phyloP scores from a whole-genome alignment of 2,329 filamentous ascomycete genomes.

The Diaporthe vaccinii region DNA sequence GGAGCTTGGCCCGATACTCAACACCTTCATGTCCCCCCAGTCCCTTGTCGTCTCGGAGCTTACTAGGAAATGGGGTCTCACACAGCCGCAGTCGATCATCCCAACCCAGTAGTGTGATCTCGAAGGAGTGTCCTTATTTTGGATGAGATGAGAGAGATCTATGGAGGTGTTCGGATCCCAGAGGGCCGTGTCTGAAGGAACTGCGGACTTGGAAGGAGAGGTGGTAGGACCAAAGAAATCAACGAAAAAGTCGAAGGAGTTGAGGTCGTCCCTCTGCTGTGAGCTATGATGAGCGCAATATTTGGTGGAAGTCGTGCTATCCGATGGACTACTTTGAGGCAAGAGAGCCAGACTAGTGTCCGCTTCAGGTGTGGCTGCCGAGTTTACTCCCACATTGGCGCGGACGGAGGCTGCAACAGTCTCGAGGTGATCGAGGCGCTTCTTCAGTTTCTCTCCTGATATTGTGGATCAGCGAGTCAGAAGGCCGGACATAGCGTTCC shows the following conservation, averaged over 20 bases:
- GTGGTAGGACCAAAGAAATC: neutral
- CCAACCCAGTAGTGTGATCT: neutral
- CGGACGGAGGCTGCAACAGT: conserved; percentile 39
- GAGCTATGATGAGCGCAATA: neutral
- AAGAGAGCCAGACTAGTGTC: neutral
- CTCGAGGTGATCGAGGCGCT: conserved; percentile 43
- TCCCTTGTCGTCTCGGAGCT: neutral
- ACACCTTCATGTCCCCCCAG: conserved; percentile 11
- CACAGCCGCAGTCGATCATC: conserved; percentile 41
- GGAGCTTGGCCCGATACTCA: conserved; percentile 41
- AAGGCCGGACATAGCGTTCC: fast-evolving
- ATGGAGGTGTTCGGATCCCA: conserved; percentile 32
- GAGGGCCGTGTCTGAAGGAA: neutral
- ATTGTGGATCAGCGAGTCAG: neutral
- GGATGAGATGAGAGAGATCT: conserved; percentile 18
- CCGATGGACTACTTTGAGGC: neutral
- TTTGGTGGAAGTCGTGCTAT: neutral
- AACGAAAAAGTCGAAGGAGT: neutral
- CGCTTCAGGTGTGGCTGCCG: neutral
- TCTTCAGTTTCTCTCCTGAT: conserved; percentile 42
- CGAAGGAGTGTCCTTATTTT: neutral
- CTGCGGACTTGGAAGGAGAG: neutral
- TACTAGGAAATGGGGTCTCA: conserved; percentile 39
- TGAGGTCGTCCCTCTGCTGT: neutral
- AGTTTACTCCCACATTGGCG: neutral